Base-by-base conservation (phyloP, 2,329 filamentous ascomycete species). In the Periconia macrospinosa region DNA sequence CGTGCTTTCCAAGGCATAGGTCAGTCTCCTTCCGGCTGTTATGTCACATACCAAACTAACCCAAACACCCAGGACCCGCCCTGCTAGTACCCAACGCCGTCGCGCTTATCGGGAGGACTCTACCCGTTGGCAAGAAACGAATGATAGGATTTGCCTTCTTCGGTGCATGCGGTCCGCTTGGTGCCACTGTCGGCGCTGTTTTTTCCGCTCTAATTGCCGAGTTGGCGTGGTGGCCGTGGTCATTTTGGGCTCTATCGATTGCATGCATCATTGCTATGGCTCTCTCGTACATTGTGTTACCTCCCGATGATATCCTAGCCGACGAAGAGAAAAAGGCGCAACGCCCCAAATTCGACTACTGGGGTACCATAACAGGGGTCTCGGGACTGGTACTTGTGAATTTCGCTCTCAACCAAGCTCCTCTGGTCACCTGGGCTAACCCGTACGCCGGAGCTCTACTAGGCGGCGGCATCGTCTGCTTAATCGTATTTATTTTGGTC, bases 391-490 rank as follows among this genome's bases (percentile, higher is more conserved):
- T 87, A 0, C 75, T 89, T n/a, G 78, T 88, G 69, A 87, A 87
- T 66, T 83, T 88, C 59, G 83, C 85, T 0, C 87, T 84, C 80
- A 88, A 86, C 55, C 84, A 88, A 62, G 84, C 81, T 0, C 79
- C 83, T 0, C 74, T 84, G 0, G 81, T 78, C 1, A 82, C 83
- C 2, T 88, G 86, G 86, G 59, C 68, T 1, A 75, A 76, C 2
- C 76, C 83, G 0, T 84, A 84, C 46, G 76, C 85, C 14, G 79
- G 81, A 47, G 71, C 81, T 0, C 73, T 82, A 0, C 75, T 89
- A 0, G 79, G 86, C 20, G 55, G 86, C 7, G 85, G 86, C 0
- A 51, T 83, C 2, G 35, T 84, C 0, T 70, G 86, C 2, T 67
- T 86, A 1, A 70, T 67, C 0, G 63, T 76, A 1, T 89, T 89